Percentiles rank a stretch among this genome's conserved stretches.
These are phyloP conservation scores for Sporopachydermia cereana DNA, from an alignment of 1,139 yeast genomes.

Conservation along the genomic window DNA sequence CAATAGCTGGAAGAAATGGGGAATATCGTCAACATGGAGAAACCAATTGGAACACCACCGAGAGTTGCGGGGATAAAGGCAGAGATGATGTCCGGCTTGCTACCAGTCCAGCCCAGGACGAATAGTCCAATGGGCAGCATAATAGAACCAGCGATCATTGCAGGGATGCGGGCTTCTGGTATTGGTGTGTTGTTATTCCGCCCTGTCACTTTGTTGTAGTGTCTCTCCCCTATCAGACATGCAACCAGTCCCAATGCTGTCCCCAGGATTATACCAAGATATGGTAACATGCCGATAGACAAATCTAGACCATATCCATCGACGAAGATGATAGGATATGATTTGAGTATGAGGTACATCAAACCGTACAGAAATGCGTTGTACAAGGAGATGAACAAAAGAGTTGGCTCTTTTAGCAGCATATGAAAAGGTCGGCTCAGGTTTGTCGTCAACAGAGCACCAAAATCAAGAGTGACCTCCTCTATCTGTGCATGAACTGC, in stretches of 20 bases:
- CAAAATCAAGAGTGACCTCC: slow-evolving; percentile 27
- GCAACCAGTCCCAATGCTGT: slow-evolving; percentile 16
- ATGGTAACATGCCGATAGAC: slow-evolving; percentile 45
- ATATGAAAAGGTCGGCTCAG: slow-evolving; percentile 32
- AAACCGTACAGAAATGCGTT: slow-evolving; percentile 81
- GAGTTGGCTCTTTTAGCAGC: slow-evolving; percentile 34
- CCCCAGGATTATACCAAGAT: slow-evolving; percentile 41
- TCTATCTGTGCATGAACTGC: slow-evolving; percentile 40
- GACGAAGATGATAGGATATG: slow-evolving; percentile 63
- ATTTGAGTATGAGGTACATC: slow-evolving; percentile 59
- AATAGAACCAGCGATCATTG: slow-evolving; percentile 60
- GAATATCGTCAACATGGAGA: slow-evolving; percentile 65
- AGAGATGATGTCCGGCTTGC: slow-evolving; percentile 36
- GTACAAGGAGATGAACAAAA: slow-evolving; percentile 50
- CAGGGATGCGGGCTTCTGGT: slow-evolving; percentile 71
- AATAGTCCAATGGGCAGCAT: slow-evolving; percentile 69
- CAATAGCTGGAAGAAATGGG: slow-evolving; percentile 68
- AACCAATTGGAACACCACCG: slow-evolving; percentile 53
- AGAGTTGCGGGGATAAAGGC: slow-evolving; percentile 79
- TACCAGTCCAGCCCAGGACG: slow-evolving; percentile 7
- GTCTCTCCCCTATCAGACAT: slow-evolving; percentile 17
- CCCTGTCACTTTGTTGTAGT: slow-evolving; percentile 8
- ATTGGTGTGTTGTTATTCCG: slow-evolving; percentile 27
- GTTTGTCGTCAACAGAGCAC: slow-evolving; percentile 32
- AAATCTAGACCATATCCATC: slow-evolving; percentile 56